Evolutionary conservation across 1,284 basidiomycete genomes (phyloP).

Genomic region (Tilletia caries): DNA sequence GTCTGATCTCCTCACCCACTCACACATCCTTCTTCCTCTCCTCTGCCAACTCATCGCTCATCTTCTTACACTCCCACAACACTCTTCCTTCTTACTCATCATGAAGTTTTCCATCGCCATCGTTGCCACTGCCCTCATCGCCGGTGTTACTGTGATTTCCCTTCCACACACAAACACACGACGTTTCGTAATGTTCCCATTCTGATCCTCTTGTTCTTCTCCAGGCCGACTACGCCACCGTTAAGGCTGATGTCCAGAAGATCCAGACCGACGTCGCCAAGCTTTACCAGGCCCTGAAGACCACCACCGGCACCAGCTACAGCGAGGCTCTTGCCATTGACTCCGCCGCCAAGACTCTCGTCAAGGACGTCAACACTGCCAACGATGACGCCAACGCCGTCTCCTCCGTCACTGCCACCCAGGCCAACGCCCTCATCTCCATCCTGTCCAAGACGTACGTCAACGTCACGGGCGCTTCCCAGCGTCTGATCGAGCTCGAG

Average conservation of each 20-base stretch:
- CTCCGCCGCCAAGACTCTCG: slow-evolving; percentile 9
- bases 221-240: slow-evolving; percentile 18
- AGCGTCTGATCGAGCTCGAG: slow-evolving; percentile 17
- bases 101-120: slow-evolving; percentile 2
- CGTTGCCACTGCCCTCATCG: background rate
- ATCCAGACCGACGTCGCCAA: slow-evolving; percentile 19
- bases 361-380: slow-evolving; percentile 17
- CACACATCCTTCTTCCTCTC: background rate
- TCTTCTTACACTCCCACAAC: background rate
- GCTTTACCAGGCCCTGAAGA: slow-evolving; percentile 13
- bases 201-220: slow-evolving; percentile 12
- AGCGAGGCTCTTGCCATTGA: slow-evolving; percentile 18
- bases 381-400: slow-evolving; percentile 15
- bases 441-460: slow-evolving; percentile 11
- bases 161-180: background rate
- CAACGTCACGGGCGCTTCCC: slow-evolving; percentile 15
- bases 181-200: slow-evolving; percentile 13
- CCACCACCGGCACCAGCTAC: slow-evolving; percentile 11
- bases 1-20: background rate
- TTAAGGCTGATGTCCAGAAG: slow-evolving; percentile 19
- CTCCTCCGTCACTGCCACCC: slow-evolving; percentile 18
- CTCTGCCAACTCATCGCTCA: background rate
- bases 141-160: background rate
- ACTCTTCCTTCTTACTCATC: background rate
- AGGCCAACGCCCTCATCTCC: slow-evolving; percentile 18